phyloP scores from a whole-genome alignment of 305 asterid genomes.

The Ruellia speciosa region DNA sequence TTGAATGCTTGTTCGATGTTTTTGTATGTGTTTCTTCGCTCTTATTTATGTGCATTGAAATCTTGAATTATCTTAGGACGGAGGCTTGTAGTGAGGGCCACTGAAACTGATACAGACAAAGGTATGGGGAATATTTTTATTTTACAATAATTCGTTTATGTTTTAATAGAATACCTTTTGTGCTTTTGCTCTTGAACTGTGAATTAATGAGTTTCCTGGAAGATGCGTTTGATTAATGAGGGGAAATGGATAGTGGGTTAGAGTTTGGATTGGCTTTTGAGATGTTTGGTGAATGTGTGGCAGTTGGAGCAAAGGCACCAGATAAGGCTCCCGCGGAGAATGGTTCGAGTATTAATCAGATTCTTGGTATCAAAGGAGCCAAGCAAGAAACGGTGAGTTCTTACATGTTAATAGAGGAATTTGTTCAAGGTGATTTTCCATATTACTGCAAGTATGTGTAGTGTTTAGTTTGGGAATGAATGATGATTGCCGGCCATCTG shows the following conservation, averaged over 20 bases:
- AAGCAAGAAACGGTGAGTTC: slow-evolving; percentile 72
- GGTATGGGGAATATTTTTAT: slow-evolving; percentile 28
- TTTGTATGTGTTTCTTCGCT: neutral
- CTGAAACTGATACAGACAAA: slow-evolving; percentile 74
- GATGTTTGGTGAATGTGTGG: slow-evolving; percentile 30
- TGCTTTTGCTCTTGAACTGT: neutral
- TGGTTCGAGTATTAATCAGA: slow-evolving; percentile 82
- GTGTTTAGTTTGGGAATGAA: neutral
- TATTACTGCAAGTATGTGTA: neutral
- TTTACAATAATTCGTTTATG: neutral
- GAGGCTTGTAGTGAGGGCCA: slow-evolving; percentile 58
- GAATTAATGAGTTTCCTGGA: slow-evolving; percentile 7
- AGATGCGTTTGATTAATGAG: slow-evolving; percentile 2
- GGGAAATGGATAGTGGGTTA: slow-evolving; percentile 1
- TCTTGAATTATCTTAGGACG: slow-evolving; percentile 39
- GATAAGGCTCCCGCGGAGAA: slow-evolving; percentile 61
- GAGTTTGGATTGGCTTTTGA: slow-evolving; percentile 19
- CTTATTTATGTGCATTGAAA: slow-evolving; percentile 8
- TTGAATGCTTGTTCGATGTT: neutral
- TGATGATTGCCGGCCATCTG: neutral
- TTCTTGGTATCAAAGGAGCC: slow-evolving; percentile 96
- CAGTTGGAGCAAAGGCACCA: slow-evolving; percentile 67
- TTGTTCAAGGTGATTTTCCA: neutral
- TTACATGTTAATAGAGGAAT: neutral
- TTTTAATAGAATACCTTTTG: neutral